Conservation (phyloP, 2,329 filamentous ascomycete genomes). For the Arthrinium phaeospermum region DNA sequence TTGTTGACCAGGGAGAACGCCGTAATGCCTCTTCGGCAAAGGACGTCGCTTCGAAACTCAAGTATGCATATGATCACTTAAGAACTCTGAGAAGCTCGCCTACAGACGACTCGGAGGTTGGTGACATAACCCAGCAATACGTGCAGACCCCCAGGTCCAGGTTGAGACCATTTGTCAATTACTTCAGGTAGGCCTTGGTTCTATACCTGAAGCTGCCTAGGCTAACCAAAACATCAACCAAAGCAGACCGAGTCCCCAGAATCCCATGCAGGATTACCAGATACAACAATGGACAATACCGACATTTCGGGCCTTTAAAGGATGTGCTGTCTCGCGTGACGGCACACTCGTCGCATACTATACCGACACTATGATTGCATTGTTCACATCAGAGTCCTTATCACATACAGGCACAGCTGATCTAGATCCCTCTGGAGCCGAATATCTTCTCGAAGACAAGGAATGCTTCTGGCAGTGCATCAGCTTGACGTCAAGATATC, state of each 20-base stretch:
- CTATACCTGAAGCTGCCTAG: background rate
- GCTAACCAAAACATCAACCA: background rate
- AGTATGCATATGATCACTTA: slow-evolving; percentile 4
- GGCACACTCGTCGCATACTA: slow-evolving; percentile 8
- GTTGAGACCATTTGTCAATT: background rate
- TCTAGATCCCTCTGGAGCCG: background rate
- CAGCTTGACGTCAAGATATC: background rate
- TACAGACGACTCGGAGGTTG: background rate
- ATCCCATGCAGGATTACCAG: background rate
- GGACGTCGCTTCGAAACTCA: background rate
- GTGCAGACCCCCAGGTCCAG: background rate
- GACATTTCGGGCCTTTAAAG: background rate
- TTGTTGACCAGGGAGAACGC: slow-evolving; percentile 7
- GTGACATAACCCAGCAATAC: background rate
- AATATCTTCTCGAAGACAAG: background rate
- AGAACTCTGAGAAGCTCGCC: background rate
- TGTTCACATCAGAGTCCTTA: background rate
- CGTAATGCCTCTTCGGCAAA: slow-evolving; percentile 4
- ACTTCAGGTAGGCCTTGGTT: background rate
- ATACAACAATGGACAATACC: slow-evolving; percentile 7
- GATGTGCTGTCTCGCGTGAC: slow-evolving; percentile 5
- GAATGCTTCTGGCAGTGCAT: slow-evolving; percentile 9
- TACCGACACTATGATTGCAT: slow-evolving; percentile 11
- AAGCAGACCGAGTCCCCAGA: background rate
- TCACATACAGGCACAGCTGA: background rate